Evolutionary conservation across 495 filamentous ascomycete species (phyloP), one percentile per base, ranked within the genome.

Genomic region (Talaromyces nanjingensis): DNA sequence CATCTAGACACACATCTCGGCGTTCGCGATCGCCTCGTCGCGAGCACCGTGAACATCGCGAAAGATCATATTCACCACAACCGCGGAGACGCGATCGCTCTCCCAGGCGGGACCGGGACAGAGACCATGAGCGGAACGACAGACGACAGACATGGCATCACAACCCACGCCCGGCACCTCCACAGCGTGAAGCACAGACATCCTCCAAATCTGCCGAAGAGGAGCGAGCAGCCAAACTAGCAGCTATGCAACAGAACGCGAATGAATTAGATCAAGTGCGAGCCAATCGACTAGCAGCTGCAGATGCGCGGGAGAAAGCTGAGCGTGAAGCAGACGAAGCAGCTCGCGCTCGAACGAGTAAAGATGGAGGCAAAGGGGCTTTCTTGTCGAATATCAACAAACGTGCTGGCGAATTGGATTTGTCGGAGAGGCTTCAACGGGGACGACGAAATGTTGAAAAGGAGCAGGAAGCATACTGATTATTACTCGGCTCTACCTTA

Each of bases 231-330:
- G 74, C 75, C 57, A 93, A 90, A 69, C 78, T 98, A 4, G 91
- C 89, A 18, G 89, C 87, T 37, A 98, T 98, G 94, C 90, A 92
- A 69, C 82, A 84, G 25, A 91, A 90, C 61, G 94, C 94, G n/a
- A 79, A 80, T 3, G 84, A 89, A 12, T 80, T 98, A 64, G 90
- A 97, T 71, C 67, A 80, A 42, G 86, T 89, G 57, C 89, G 94
- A 20, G 84, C 86, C 56, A 81, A 83, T 52, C 86, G 92, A 27
- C 77, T 97, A 22, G 83, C 85, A 1, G 83, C 86, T 4, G 80
- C 94, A 45, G 83, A 82, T 33, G 83, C 84, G 45, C 79, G 80
- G 61, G 91, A 96, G 65, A 78, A 86, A 55, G 73, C 77, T 18
- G 83, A 86, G 65, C 76, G 78, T 34, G 86, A 90, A 68, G 82